Conservation (phyloP, 1,284 basidiomycete species). For the Microbotryomycetes sp. region DNA sequence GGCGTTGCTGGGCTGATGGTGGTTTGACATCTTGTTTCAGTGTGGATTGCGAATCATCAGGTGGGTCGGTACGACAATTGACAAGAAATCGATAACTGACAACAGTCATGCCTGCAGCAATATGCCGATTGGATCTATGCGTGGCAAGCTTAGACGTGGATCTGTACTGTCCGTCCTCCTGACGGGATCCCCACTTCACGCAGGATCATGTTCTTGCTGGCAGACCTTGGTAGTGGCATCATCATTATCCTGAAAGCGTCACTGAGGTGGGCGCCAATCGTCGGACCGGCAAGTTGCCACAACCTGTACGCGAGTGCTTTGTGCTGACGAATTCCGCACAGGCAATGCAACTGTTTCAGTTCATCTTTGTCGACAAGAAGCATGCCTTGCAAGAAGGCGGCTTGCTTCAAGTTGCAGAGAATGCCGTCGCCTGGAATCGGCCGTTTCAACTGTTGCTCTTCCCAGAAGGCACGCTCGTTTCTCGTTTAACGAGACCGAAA, state of each 20-base stretch:
- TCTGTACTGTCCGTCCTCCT: neutral
- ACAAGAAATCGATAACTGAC: neutral
- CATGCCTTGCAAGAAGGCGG: slow-evolving; percentile 35
- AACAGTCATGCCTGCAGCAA: slow-evolving; percentile 53
- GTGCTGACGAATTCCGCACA: slow-evolving; percentile 34
- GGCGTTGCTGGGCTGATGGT: too few species aligned
- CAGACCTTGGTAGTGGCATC: slow-evolving; percentile 42
- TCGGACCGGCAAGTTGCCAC: slow-evolving; percentile 65
- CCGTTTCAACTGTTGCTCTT: slow-evolving; percentile 79
- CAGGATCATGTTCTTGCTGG: slow-evolving; percentile 27
- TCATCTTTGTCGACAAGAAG: slow-evolving; percentile 72
- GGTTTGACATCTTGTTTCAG: too few species aligned
- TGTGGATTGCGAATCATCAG: slow-evolving; percentile 18
- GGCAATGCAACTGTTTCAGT: slow-evolving; percentile 87
- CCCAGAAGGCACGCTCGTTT: slow-evolving; percentile 87
- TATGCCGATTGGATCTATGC: slow-evolving; percentile 83
- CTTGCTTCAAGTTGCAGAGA: slow-evolving; percentile 1
- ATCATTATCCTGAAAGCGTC: slow-evolving; percentile 85
- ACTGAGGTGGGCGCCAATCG: slow-evolving; percentile 74
- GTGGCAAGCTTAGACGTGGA: slow-evolving; percentile 48
- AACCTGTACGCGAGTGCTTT: too few species aligned
- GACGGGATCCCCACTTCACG: too few species aligned
- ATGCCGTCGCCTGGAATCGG: neutral
- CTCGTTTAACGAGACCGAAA: slow-evolving; percentile 68
- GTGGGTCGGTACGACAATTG: neutral